Conservation (phyloP, 140 eudicot genomes). For the Bidens hawaiensis region DNA sequence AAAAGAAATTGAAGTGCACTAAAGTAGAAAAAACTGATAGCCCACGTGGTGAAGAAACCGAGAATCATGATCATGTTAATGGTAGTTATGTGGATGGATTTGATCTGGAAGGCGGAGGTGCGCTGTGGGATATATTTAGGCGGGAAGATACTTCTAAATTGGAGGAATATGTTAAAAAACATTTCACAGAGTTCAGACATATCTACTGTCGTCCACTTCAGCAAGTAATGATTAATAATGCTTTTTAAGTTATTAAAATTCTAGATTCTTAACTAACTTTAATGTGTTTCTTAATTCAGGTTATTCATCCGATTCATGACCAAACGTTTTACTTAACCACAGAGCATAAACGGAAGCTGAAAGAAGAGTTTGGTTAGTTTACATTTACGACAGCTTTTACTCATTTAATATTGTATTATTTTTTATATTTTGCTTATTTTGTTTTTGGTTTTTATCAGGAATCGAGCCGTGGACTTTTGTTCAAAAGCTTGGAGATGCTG, state of each 20-base stretch:
- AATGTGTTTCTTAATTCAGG: constrained; percentile 25
- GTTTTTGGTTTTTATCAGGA: constrained; percentile 18
- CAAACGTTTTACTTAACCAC: constrained; percentile 58
- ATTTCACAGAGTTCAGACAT: constrained; percentile 52
- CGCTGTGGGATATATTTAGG: constrained; percentile 65
- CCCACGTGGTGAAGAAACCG: not conserved
- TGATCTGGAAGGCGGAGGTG: constrained; percentile 44
- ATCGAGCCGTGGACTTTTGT: constrained; percentile 50
- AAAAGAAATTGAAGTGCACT: not conserved
- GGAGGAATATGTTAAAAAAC: constrained; percentile 49
- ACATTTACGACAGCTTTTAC: constrained; percentile 2
- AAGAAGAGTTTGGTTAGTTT: constrained; percentile 54
- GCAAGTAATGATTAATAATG: no score
- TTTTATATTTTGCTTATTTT: no score
- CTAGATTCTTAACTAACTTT: not conserved
- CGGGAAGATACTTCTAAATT: constrained; percentile 46
- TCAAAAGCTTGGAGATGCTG: constrained; percentile 53
- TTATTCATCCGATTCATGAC: constrained; percentile 62
- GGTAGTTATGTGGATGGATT: constrained; percentile 21
- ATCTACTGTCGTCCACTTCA: constrained; percentile 29
- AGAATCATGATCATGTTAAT: not conserved
- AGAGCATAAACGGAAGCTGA: constrained; percentile 53
- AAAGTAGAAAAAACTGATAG: not conserved
- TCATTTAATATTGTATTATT: not conserved
- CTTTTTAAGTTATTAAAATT: no score